phyloP scores from a whole-genome alignment of 495 filamentous ascomycete genomes.

The Monascus purpureus region DNA sequence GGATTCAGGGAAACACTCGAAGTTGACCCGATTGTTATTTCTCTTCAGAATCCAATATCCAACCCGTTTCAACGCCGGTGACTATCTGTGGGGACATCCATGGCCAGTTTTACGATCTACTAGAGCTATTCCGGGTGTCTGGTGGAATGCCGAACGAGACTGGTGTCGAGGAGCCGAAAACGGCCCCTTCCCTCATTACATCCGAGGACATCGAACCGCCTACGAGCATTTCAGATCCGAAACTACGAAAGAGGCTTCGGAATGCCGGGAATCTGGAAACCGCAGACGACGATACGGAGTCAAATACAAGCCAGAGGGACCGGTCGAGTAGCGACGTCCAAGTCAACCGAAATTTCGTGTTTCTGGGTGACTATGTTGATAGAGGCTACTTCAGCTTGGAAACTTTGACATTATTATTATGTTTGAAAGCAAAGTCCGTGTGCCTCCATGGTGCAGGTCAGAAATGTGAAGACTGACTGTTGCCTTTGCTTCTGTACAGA shows the following conservation, averaged over 20 bases:
- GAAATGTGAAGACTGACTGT: too few species aligned
- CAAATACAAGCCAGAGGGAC: slow-evolving; percentile 10
- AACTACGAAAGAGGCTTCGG: slow-evolving; percentile 65
- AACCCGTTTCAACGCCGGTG: slow-evolving; percentile 90
- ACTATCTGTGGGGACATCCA: slow-evolving; percentile 98
- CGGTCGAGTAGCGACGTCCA: slow-evolving; percentile 30
- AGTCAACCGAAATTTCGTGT: slow-evolving; percentile 73
- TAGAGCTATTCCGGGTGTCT: slow-evolving; percentile 91
- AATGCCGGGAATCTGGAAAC: slow-evolving; percentile 29
- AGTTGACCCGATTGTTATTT: neutral
- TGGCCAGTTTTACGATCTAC: slow-evolving; percentile 95
- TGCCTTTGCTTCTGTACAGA: slow-evolving; percentile 38
- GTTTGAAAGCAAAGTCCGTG: slow-evolving; percentile 85
- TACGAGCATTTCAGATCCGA: slow-evolving; percentile 69
- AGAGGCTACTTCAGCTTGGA: slow-evolving; percentile 95
- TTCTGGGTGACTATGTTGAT: slow-evolving; percentile 95
- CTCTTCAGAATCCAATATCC: slow-evolving; percentile 80
- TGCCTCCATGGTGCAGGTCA: too few species aligned
- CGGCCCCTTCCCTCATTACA: slow-evolving; percentile 52
- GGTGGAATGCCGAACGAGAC: slow-evolving; percentile 85
- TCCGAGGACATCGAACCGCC: slow-evolving; percentile 82
- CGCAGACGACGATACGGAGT: slow-evolving; percentile 26
- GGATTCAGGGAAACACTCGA: too few species aligned
- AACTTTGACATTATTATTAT: slow-evolving; percentile 90
- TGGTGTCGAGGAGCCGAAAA: slow-evolving; percentile 47